Percentiles rank a stretch among this genome's conserved stretches.
Evolutionary conservation across 805 yeast genomes (phyloP).

Genomic region (Lipomyces japonicus): DNA sequence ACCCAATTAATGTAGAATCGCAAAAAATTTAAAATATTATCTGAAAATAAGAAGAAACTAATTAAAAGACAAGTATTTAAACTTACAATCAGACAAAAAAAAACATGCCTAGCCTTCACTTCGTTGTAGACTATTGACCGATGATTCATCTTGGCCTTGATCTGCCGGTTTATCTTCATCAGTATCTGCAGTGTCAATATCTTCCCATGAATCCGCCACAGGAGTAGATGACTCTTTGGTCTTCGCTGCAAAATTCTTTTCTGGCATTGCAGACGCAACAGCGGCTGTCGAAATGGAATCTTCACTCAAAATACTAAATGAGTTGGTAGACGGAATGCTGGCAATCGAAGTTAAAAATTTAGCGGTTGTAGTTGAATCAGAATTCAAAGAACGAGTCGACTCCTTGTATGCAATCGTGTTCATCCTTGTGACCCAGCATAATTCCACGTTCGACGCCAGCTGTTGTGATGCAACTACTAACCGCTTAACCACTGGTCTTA

Average conservation of each 20-base stretch:
- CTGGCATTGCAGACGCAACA: no score
- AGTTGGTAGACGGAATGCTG: no score
- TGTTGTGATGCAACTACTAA: constrained; percentile 1
- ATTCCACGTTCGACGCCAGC: constrained; percentile 16
- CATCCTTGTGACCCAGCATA: constrained; percentile 26
- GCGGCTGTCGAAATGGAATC: no score
- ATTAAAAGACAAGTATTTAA: not conserved
- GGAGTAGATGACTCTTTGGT: constrained; percentile 6
- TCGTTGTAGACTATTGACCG: no score
- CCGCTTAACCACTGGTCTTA: constrained; percentile 14
- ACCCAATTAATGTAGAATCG: no score
- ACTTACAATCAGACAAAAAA: not conserved
- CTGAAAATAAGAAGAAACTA: no score
- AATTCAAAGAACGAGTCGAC: not conserved
- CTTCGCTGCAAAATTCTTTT: no score
- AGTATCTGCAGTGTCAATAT: constrained; percentile 19
- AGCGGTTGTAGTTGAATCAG: not conserved
- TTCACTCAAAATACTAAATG: no score
- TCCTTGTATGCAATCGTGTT: constrained; percentile 25
- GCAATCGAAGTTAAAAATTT: no score
- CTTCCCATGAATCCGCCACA: constrained; percentile 26
- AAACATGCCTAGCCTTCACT: not conserved
- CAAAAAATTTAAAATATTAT: no score
- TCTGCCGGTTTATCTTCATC: constrained; percentile 1
- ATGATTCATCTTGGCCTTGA: not conserved